Evolutionary conservation across 2,329 filamentous ascomycete genomes (phyloP).

Genomic region (Lachnellula arida): DNA sequence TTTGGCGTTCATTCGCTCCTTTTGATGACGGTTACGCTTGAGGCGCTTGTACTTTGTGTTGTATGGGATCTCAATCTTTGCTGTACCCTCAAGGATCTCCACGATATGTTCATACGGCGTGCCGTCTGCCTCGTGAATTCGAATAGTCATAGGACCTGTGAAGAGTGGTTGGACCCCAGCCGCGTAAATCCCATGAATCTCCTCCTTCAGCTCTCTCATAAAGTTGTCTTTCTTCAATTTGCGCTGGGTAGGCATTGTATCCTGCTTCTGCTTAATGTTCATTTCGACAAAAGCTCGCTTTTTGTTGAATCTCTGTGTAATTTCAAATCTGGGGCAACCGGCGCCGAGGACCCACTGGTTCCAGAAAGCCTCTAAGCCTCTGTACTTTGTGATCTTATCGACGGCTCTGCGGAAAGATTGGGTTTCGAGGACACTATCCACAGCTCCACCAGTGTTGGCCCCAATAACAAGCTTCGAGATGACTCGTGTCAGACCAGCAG

Average conservation of each 20-base stretch:
- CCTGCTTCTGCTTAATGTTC: conserved; percentile 70
- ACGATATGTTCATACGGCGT: conserved; percentile 98
- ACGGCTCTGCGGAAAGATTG: conserved; percentile 77
- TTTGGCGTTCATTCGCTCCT: conserved; percentile 66
- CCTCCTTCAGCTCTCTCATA: conserved; percentile 78
- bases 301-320: conserved; percentile 92
- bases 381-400: conserved; percentile 82
- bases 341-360: conserved; percentile 86
- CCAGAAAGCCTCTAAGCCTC: conserved; percentile 80
- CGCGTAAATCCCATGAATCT: conserved; percentile 62
- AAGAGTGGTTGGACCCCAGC: conserved; percentile 74
- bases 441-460: conserved; percentile 74
- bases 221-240: conserved; percentile 69
- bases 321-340: conserved; percentile 82
- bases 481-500: conserved; percentile 73
- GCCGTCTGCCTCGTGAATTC: conserved; percentile 96
- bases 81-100: conserved; percentile 82
- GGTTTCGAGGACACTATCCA: conserved; percentile 63
- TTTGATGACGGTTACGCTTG: conserved; percentile 79
- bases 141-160: conserved; percentile 93
- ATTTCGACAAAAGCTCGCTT: conserved; percentile 95
- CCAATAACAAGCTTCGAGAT: conserved; percentile 82
- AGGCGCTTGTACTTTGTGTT: conserved; percentile 98
- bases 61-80: conserved; percentile 91
- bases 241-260: conserved; percentile 43